Percentiles rank a stretch among this genome's conserved stretches.
phyloP scores from a whole-genome alignment of 2,329 filamentous ascomycete genomes.

The Colletotrichum truncatum region DNA sequence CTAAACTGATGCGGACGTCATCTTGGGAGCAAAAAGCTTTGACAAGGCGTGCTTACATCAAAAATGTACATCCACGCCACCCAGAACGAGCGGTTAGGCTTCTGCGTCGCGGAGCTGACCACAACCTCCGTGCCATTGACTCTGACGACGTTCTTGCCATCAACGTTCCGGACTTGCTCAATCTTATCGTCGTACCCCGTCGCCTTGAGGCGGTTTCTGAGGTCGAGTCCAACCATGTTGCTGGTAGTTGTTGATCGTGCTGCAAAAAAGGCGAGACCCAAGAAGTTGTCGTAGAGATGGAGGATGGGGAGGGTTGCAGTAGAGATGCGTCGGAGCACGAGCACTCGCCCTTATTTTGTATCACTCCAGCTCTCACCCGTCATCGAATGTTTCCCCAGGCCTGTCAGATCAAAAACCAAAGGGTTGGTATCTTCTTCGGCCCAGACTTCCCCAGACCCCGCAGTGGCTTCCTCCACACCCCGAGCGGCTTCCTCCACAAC shows the following conservation, averaged over 20 bases:
- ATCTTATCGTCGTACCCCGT: background rate
- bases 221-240: background rate
- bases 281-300: background rate
- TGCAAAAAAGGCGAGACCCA: background rate
- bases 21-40: too few relatives aligned
- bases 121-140: background rate
- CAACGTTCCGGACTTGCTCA: background rate
- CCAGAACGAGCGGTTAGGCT: constrained; percentile 32
- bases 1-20: too few relatives aligned
- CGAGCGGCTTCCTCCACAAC: background rate
- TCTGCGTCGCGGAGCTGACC: constrained; percentile 36
- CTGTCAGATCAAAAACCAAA: background rate
- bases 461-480: background rate
- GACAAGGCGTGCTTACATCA: background rate
- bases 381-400: background rate
- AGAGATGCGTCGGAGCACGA: background rate
- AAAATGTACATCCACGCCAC: constrained; percentile 37
- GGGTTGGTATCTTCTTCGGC: background rate
- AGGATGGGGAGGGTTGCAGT: background rate
- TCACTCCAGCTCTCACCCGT: background rate
- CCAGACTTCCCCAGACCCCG: constrained; percentile 1
- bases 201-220: background rate
- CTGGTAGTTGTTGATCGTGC: background rate
- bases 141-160: background rate
- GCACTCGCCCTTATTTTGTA: background rate